Evolutionary conservation across 1,284 basidiomycete species (phyloP).

Genomic region (Inonotus hispidus): DNA sequence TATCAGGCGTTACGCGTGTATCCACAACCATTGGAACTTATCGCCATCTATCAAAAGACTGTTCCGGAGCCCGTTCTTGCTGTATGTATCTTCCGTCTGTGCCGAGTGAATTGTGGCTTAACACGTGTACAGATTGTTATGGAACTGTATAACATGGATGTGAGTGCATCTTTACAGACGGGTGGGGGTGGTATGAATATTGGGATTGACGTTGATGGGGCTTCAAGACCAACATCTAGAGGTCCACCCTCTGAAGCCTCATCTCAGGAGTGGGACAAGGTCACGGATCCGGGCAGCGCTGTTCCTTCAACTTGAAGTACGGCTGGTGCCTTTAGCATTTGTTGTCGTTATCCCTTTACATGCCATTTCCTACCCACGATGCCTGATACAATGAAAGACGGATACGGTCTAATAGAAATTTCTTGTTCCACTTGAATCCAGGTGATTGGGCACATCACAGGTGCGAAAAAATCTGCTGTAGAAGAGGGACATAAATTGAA

Average conservation of each 20-base stretch:
- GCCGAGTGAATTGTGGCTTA: not conserved
- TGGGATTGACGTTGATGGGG: slow-evolving; percentile 37
- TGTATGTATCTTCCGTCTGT: slow-evolving; percentile 33
- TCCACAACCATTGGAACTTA: slow-evolving; percentile 87
- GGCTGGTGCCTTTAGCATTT: slow-evolving; percentile 8
- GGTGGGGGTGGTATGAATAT: slow-evolving; percentile 25
- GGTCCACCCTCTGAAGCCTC: slow-evolving; percentile 76
- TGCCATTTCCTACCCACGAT: slow-evolving; percentile 8
- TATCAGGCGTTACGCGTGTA: slow-evolving; percentile 93
- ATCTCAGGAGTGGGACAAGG: slow-evolving; percentile 81
- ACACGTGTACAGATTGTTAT: slow-evolving; percentile 62
- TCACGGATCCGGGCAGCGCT: slow-evolving; percentile 65
- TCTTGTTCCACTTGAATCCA: slow-evolving; percentile 21
- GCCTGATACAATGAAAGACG: not conserved
- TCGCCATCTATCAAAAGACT: slow-evolving; percentile 91
- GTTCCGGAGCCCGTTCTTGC: slow-evolving; percentile 85
- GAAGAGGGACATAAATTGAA: slow-evolving; percentile 25
- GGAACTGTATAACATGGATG: slow-evolving; percentile 84
- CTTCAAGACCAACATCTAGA: slow-evolving; percentile 51
- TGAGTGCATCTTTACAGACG: slow-evolving; percentile 59
- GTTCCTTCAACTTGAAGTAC: slow-evolving; percentile 35
- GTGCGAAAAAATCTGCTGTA: slow-evolving; percentile 18
- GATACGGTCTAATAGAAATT: slow-evolving; percentile 14
- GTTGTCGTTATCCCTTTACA: slow-evolving; percentile 23
- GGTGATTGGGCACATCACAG: slow-evolving; percentile 24